These are phyloP conservation scores for Ophiobolus disseminans DNA, from an alignment of 2,329 filamentous ascomycete genomes.

Conservation along the genomic window DNA sequence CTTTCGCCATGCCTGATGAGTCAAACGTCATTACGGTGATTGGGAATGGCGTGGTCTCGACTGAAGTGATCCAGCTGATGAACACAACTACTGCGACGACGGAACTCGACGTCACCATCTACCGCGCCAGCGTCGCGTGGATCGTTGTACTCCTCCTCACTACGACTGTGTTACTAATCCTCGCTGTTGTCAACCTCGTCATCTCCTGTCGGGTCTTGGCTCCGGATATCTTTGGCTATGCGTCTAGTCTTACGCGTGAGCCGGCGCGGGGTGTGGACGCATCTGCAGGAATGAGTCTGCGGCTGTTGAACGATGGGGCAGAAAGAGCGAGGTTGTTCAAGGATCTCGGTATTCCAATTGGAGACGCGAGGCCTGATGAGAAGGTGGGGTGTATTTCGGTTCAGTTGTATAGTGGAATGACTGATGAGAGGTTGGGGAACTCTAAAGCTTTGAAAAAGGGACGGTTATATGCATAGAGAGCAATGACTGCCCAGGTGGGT, in stretches of 20 bases:
- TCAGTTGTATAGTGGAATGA: too few relatives aligned
- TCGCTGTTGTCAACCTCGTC: constrained; percentile 1
- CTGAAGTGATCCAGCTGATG: too few relatives aligned
- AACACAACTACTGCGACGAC: background rate
- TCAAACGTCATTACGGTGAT: too few relatives aligned
- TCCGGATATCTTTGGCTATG: constrained; percentile 30
- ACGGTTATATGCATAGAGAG: too few relatives aligned
- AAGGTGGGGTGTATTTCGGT: constrained; percentile 29
- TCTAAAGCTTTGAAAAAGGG: too few relatives aligned
- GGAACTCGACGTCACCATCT: background rate
- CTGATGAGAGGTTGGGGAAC: too few relatives aligned
- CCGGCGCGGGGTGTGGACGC: too few relatives aligned
- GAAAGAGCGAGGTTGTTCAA: constrained; percentile 27
- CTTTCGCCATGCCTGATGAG: too few relatives aligned
- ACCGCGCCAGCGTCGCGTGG: constrained; percentile 4
- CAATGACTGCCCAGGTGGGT: too few relatives aligned
- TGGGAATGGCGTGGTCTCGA: too few relatives aligned
- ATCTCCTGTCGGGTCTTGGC: constrained; percentile 8
- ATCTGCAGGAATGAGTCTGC: constrained; percentile 32
- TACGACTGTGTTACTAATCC: background rate
- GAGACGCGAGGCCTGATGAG: constrained; percentile 21
- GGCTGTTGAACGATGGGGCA: constrained; percentile 18
- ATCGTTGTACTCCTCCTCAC: background rate
- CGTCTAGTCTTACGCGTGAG: constrained; percentile 25
- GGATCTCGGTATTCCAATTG: constrained; percentile 25